A percentile compares a stretch with the other conserved stretches of the same genome.
These are phyloP conservation scores for Tremella fuciformis DNA, from an alignment of 768 basidiomycete species.

Conservation along the genomic window DNA sequence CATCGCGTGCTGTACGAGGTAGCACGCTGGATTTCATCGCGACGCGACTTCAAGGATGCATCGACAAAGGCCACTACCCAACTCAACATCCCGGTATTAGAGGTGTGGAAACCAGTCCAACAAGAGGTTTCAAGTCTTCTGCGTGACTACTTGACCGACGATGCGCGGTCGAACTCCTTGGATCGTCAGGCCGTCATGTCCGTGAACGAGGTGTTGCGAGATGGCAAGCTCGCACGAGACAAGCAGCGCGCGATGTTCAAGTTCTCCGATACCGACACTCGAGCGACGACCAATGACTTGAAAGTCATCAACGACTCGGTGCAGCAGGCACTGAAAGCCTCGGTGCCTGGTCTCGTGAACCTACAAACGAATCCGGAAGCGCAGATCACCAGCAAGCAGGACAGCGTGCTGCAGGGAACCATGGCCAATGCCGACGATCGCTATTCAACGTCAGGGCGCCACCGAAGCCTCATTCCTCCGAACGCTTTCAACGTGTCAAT, in stretches of 20 bases:
- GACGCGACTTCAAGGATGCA: constrained; percentile 86
- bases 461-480: constrained; percentile 78
- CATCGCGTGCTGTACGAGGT: constrained; percentile 87
- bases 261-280: constrained; percentile 83
- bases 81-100: constrained; percentile 63
- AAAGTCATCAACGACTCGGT: constrained; percentile 79
- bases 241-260: constrained; percentile 85
- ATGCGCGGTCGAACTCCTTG: constrained; percentile 72
- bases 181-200: constrained; percentile 85
- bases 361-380: constrained; percentile 23
- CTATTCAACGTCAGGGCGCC: constrained; percentile 68
- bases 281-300: constrained; percentile 65
- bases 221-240: constrained; percentile 74
- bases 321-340: constrained; percentile 75
- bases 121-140: constrained; percentile 81
- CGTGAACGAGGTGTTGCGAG: constrained; percentile 87
- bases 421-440: constrained; percentile 66
- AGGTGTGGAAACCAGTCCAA: constrained; percentile 85
- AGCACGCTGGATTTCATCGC: constrained; percentile 78
- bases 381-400: constrained; percentile 16
- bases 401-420: constrained; percentile 54
- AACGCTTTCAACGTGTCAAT: constrained; percentile 92
- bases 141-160: constrained; percentile 87
- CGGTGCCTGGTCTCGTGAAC: constrained; percentile 89
- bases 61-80: constrained; percentile 64